Conservation (phyloP, 305 asterid genomes). For the Fraxinus velutina region DNA sequence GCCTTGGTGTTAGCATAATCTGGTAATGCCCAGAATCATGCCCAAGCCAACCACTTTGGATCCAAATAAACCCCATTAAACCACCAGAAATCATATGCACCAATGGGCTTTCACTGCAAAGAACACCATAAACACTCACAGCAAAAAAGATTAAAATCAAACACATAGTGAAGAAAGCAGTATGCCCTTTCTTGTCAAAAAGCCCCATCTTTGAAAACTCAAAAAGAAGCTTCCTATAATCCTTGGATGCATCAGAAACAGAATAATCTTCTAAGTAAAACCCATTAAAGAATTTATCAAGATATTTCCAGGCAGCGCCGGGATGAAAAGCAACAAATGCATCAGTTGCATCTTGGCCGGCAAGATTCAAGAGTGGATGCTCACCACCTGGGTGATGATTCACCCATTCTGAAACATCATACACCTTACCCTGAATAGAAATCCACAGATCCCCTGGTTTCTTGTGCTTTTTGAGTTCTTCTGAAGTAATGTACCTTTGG, state of each 20-base stretch:
- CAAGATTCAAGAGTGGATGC: slow-evolving; percentile 53
- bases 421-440: slow-evolving; percentile 79
- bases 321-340: slow-evolving; percentile 88
- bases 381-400: slow-evolving; percentile 80
- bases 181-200: slow-evolving; percentile 65
- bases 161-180: slow-evolving; percentile 29
- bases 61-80: slow-evolving; percentile 72
- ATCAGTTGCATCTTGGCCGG: slow-evolving; percentile 82
- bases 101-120: slow-evolving; percentile 42
- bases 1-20: slow-evolving; percentile 41
- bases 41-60: slow-evolving; percentile 92
- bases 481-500: slow-evolving; percentile 49
- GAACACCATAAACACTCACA: slow-evolving; percentile 56
- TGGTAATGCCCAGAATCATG: slow-evolving; percentile 91
- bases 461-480: slow-evolving; percentile 69
- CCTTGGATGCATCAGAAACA: slow-evolving; percentile 72
- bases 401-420: slow-evolving; percentile 75
- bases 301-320: slow-evolving; percentile 47
- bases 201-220: slow-evolving; percentile 64
- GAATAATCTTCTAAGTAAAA: slow-evolving; percentile 46
- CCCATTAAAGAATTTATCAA: slow-evolving; percentile 58
- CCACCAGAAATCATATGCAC: slow-evolving; percentile 61
- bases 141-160: slow-evolving; percentile 38
- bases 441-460: slow-evolving; percentile 83
- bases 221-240: slow-evolving; percentile 59